phyloP scores from a whole-genome alignment of 1,284 basidiomycete species.

The Naganishia albida region DNA sequence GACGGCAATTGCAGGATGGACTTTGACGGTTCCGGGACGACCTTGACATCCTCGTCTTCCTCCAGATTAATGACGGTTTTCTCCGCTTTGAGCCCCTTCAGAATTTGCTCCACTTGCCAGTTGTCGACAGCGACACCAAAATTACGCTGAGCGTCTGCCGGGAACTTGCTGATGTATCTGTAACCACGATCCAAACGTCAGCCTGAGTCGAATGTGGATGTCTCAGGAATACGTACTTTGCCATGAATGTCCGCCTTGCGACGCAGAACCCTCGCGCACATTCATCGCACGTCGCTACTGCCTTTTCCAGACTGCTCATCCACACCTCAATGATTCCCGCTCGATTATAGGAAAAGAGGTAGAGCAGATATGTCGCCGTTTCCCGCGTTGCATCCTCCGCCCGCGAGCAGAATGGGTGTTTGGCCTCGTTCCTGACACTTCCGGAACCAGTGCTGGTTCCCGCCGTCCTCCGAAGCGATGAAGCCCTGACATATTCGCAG shows the following conservation, averaged over 20 bases:
- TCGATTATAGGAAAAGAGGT: constrained; percentile 71
- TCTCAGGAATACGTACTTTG: constrained; percentile 62
- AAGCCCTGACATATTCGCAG: constrained; percentile 20
- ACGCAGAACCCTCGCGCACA: constrained; percentile 69
- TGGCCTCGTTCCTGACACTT: constrained; percentile 8
- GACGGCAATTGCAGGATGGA: constrained; percentile 51
- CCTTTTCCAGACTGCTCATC: constrained; percentile 62
- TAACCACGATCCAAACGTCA: background rate
- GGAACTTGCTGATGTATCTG: constrained; percentile 52
- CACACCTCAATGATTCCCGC: constrained; percentile 64
- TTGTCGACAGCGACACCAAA: constrained; percentile 69
- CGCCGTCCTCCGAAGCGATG: background rate
- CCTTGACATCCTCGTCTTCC: constrained; percentile 6
- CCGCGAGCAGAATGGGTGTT: constrained; percentile 8
- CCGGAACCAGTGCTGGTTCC: background rate
- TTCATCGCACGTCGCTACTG: constrained; percentile 64
- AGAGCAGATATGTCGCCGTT: constrained; percentile 73
- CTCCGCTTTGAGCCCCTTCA: constrained; percentile 38
- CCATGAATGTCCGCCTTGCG: constrained; percentile 63
- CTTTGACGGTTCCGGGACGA: background rate
- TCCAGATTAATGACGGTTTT: constrained; percentile 50
- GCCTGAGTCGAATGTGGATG: background rate
- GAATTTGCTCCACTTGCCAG: constrained; percentile 62
- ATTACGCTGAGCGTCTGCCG: constrained; percentile 51
- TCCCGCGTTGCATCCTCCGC: constrained; percentile 30